Base-by-base conservation (phyloP, 1,139 yeast genomes). In the Diutina mesorugosa region DNA sequence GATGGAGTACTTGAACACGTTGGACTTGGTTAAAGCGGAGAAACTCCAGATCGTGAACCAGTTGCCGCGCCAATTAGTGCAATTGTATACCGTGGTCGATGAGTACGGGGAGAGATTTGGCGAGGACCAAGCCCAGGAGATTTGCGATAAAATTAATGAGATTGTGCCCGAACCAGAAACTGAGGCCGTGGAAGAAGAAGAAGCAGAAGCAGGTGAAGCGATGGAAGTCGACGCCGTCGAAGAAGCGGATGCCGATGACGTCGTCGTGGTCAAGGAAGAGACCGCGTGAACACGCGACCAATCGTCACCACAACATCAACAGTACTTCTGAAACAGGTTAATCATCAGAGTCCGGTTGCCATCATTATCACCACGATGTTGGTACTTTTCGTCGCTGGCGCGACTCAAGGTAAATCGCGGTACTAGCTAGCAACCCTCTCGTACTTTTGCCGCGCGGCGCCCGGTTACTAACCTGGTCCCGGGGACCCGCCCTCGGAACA, bases 41-140 rank as follows among this genome's bases (percentile, higher is more conserved):
- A 84, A 86, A 64, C 72, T 93, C 50, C 97, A 91, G 69, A 81
- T 93, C 46, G 78, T 90, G 58, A 91, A 93, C 68, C 74, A 83
- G 5, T 77, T 90, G 50, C 98, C 98, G 0, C 73, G 85, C 55
- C 81, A 90, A 2, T 72, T 89, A 76, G 97, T 90, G 4, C 85
- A 82, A 50, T 75, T 93, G 57, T 90, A 83, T 67, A 77, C 93
- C 0, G 73, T 91, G 51, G 84, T 93, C 3, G 99, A 93, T 65
- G 98, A 93, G 67, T 91, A 97, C 68, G 98, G 91, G 62, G 84
- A 81, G 61, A 75, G 98, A 61, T 85, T 90, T 64, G 70, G 74
- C 26, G 87, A 85, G 58, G 86, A 81, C 1, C 78, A 82, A 58
- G 77, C 87, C 57, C 79, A 81, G 55, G 71, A 72, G 1, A 78